These are phyloP conservation scores for Zymoseptoria crescenta DNA, from an alignment of 2,329 filamentous ascomycete species.

Conservation along the genomic window DNA sequence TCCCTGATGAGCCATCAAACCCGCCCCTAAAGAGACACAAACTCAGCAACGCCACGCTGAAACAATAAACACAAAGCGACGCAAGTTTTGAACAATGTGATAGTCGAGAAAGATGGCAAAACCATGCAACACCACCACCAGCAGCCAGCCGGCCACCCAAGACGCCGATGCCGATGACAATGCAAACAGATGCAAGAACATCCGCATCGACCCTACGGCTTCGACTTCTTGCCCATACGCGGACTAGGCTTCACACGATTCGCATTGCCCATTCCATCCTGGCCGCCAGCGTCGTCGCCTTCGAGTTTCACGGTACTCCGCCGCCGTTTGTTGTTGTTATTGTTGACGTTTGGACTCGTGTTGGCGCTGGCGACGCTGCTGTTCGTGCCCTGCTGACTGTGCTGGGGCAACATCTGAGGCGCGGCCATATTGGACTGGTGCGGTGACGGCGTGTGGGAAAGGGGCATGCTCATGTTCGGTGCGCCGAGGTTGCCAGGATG, in stretches of 20 bases:
- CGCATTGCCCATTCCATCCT: slow-evolving; percentile 32
- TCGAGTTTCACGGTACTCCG: slow-evolving; percentile 54
- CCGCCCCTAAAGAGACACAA: background rate
- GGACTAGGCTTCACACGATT: slow-evolving; percentile 45
- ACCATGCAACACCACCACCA: background rate
- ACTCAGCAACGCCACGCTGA: background rate
- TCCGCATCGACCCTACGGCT: slow-evolving; percentile 12
- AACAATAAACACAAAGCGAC: background rate
- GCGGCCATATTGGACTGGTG: slow-evolving; percentile 38
- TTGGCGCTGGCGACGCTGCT: slow-evolving; percentile 51
- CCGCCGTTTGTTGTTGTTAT: slow-evolving; percentile 54
- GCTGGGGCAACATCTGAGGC: slow-evolving; percentile 49
- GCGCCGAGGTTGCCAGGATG: slow-evolving; percentile 15
- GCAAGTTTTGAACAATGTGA: background rate
- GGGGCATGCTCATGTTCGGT: slow-evolving; percentile 18
- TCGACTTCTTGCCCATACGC: slow-evolving; percentile 33
- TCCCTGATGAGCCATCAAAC: background rate
- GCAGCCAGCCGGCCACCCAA: too few relatives aligned
- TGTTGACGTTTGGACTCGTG: slow-evolving; percentile 50
- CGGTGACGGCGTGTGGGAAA: slow-evolving; percentile 39
- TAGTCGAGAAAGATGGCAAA: background rate
- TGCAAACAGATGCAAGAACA: background rate
- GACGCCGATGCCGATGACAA: background rate
- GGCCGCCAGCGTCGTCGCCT: slow-evolving; percentile 41
- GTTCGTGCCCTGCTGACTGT: slow-evolving; percentile 49